phyloP scores from a whole-genome alignment of 768 basidiomycete genomes.

The Russula compacta region DNA sequence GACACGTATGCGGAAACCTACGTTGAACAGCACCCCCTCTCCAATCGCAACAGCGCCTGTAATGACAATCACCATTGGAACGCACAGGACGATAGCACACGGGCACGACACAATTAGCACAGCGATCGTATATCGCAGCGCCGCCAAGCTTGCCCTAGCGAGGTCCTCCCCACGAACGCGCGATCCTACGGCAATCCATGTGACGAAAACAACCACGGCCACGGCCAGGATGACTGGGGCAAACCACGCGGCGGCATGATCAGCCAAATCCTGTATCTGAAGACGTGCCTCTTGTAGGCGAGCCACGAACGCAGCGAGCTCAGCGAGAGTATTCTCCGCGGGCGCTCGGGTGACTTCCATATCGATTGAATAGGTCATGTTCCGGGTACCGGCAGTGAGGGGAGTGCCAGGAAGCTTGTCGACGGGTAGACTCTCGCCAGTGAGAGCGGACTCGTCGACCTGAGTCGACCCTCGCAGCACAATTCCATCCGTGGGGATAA shows the following conservation, averaged over 20 bases:
- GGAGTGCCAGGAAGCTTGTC: conserved; percentile 27
- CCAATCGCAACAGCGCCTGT: conserved; percentile 27
- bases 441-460: conserved; percentile 37
- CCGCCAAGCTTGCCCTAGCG: conserved; percentile 26
- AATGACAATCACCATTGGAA: conserved; percentile 31
- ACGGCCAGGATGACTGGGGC: conserved; percentile 40
- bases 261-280: conserved; percentile 39
- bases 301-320: conserved; percentile 30
- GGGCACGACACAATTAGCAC: conserved; percentile 47
- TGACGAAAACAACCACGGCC: conserved; percentile 30
- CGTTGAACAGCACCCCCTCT: conserved; percentile 28
- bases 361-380: conserved; percentile 28
- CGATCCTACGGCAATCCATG: conserved; percentile 31
- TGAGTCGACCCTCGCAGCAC: conserved; percentile 29
- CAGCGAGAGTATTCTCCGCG: conserved; percentile 35
- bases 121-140: conserved; percentile 44
- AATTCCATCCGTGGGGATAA: conserved; percentile 34
- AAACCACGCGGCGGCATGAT: conserved; percentile 39
- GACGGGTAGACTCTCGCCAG: conserved; percentile 34
- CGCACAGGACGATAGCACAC: conserved; percentile 35
- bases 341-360: conserved; percentile 30
- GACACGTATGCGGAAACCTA: background rate
- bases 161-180: conserved; percentile 23
- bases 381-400: conserved; percentile 34
- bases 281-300: conserved; percentile 32